These are phyloP conservation scores for Paulownia fortunei DNA, from an alignment of 257 asterid species.

Conservation along the genomic window DNA sequence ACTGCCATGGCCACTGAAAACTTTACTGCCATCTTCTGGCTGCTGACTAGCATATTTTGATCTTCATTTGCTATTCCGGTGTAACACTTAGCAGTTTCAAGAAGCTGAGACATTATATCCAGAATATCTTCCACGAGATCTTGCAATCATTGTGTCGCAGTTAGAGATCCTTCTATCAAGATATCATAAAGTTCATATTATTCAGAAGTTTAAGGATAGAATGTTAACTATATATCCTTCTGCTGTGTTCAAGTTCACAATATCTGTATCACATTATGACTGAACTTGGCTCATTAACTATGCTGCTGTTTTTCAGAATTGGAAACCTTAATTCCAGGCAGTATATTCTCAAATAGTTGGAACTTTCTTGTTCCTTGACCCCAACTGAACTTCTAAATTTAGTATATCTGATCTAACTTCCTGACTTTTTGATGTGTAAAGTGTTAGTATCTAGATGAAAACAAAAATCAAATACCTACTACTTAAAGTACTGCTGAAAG, in stretches of 20 bases:
- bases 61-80: too few species aligned
- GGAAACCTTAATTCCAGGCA: not conserved
- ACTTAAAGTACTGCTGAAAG: not conserved
- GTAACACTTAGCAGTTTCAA: too few species aligned
- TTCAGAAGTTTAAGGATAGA: not conserved
- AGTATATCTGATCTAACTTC: not conserved
- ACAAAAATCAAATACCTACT: constrained; percentile 13
- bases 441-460: not conserved
- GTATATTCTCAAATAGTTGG: not conserved
- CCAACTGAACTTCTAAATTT: not conserved
- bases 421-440: not conserved
- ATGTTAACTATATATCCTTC: not conserved
- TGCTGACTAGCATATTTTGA: too few species aligned
- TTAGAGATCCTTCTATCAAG: too few species aligned
- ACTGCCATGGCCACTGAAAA: too few species aligned
- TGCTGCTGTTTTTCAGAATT: not conserved
- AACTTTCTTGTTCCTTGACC: not conserved
- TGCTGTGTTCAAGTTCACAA: not conserved
- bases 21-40: too few species aligned
- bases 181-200: too few species aligned
- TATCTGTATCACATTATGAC: not conserved
- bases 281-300: not conserved
- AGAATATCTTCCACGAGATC: too few species aligned
- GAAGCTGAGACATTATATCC: too few species aligned
- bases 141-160: too few species aligned